Evolutionary conservation across 805 yeast genomes (phyloP), one percentile per base, ranked within the genome.

Genomic region (Candida morakotiae): DNA sequence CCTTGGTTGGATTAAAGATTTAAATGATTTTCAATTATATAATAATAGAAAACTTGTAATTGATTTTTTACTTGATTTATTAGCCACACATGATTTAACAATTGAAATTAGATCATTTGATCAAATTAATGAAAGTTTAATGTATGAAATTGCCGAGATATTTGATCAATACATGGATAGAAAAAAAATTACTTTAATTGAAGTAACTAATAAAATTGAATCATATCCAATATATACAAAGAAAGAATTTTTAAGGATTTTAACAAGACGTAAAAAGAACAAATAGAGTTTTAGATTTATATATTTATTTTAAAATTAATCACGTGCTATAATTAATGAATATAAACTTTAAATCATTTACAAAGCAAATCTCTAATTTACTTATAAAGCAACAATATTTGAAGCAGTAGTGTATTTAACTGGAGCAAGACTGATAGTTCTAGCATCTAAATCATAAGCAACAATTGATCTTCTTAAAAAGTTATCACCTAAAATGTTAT

Each of bases 141-240:
- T 85, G 2, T 40, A 26, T 32, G 34, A 33, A 25, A 19, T 37
- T 21, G 40, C 40, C 3, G 19, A 16, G 4, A 36, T 36, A 10
- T 31, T 40, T 19, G 43, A 40, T 25, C 29, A 18, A 10, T 40
- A 40, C 19, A 28, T 40, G 34, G 17, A 15, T 10, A 37, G 43
- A 25, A 40, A 36, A 17, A 27, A 37, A 24, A 31, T 40, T 15
- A 14, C n/a, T 9, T 37, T 40, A 19, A 15, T 18, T 49, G 33
- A 95, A 95, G 73, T 87, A 95, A 71, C 87, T 87, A 56, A 87
- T 85, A 63, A 87, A 85, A 71, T 96, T 79, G 65, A 84, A 73
- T 44, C 87, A 94, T 67, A 87, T 87, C 65, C 87, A 73, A 58
- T 95, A 95, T 40, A 95, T 89, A 75, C 88, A 85, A 52, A 82